A percentile compares a stretch with the other conserved stretches of the same genome.
These are phyloP conservation scores for Tolypocladium cylindrosporum DNA, from an alignment of 2,329 filamentous ascomycete genomes.

Conservation along the genomic window DNA sequence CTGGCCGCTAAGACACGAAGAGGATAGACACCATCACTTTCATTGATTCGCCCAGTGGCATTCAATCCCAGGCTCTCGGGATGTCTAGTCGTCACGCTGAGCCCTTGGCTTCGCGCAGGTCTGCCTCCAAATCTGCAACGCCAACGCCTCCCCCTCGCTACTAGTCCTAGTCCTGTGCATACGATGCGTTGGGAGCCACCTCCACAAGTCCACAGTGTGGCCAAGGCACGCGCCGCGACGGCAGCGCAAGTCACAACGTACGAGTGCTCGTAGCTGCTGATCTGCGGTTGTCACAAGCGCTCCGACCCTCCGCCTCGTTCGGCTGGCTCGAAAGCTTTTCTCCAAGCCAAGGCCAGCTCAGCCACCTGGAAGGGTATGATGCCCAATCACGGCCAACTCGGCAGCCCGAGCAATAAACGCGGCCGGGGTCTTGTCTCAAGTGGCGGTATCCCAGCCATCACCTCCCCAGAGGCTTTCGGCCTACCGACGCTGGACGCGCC, in stretches of 20 bases:
- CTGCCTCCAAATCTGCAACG: background rate
- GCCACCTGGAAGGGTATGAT: background rate
- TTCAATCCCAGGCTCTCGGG: slow-evolving; percentile 5
- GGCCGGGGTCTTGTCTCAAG: slow-evolving; percentile 1
- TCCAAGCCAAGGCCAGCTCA: background rate
- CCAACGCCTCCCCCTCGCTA: background rate
- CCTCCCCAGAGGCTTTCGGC: background rate
- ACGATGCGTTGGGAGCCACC: background rate
- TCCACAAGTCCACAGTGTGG: background rate
- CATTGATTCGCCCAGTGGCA: background rate
- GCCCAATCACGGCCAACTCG: slow-evolving; percentile 1
- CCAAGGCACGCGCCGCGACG: background rate
- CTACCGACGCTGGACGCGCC: background rate
- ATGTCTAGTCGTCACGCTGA: background rate
- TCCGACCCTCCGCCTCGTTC: background rate
- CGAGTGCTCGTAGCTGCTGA: background rate
- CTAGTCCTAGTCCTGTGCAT: background rate
- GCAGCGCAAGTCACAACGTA: background rate
- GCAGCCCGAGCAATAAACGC: background rate
- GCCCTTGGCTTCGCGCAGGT: background rate
- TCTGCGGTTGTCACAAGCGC: background rate
- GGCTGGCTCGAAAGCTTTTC: background rate
- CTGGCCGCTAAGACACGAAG: slow-evolving; percentile 4
- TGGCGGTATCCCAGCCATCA: background rate
- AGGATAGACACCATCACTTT: background rate